Base-by-base conservation (phyloP, 805 yeast genomes). In the Hanseniaspora jakobsenii region DNA sequence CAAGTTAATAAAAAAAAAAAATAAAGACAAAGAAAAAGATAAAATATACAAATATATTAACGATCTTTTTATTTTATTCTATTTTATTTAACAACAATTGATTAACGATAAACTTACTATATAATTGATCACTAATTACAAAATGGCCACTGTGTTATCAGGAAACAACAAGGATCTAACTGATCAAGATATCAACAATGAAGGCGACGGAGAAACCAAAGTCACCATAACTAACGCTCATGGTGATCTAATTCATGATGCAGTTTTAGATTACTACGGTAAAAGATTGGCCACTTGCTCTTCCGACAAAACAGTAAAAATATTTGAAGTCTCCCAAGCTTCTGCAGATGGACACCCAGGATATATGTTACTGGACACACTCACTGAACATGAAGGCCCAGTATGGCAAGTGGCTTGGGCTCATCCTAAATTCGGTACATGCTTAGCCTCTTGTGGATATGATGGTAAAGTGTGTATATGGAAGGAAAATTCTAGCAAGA, bases 351-450 rank as follows among this genome's bases (percentile, higher is more conserved):
- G 21, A 24, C 23, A 17, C 22, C 24, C 45, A 8, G 45, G 45
- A 21, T 41, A 44, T 36, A 27, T 19, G 12, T 69, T 86, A 41
- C 71, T 81, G 16, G 95, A 86, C 52, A 87, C 97, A 1, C 67
- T 91, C 51, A 70, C 74, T 38, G 96, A 94, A 30, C 98, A 91
- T 62, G 95, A 86, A 50, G 98, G 97, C 27, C 97, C 98, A 10
- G 96, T 91, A 38, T 91, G 98, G 98, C 95, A 89, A 65, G 94
- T 86, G 17, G 76, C 84, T 44, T 91, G 98, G 98, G 97, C 97
- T 2, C 98, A 91, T 60, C 98, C 98, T 26, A 89, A 89, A 62
- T 91, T 89, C 58, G 98, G 98, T 31, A 80, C 85, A 12, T 84
- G 89, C 51, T 70, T 91, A 51, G 98, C 98, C 1, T 81, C 94